phyloP scores from a whole-genome alignment of 805 yeast species.

The Ogataea philodendri region DNA sequence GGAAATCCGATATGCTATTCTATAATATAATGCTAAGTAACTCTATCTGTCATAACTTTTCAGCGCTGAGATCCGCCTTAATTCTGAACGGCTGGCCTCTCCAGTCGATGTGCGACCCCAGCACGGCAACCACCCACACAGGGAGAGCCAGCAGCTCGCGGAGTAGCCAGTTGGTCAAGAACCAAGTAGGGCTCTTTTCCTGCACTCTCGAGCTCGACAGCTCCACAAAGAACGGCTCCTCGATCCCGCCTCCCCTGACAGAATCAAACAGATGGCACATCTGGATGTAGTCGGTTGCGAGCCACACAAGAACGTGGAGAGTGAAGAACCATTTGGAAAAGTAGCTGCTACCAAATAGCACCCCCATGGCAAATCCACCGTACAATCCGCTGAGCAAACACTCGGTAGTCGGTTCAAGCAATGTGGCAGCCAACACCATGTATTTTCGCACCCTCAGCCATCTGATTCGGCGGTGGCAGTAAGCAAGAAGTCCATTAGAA shows the following conservation, averaged over 20 bases:
- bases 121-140: conserved; percentile 77
- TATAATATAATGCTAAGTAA: conserved; percentile 2
- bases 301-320: conserved; percentile 64
- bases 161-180: conserved; percentile 54
- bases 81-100: conserved; percentile 74
- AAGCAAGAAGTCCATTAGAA: conserved; percentile 46
- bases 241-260: conserved; percentile 7
- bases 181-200: conserved; percentile 25
- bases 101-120: conserved; percentile 76
- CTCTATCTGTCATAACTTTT: conserved; percentile 43
- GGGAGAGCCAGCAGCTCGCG: conserved; percentile 79
- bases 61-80: conserved; percentile 73
- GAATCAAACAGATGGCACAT: conserved; percentile 42
- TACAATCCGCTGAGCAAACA: conserved; percentile 61
- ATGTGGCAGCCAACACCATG: conserved; percentile 82
- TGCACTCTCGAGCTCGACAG: conserved; percentile 49
- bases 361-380: conserved; percentile 60
- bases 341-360: conserved; percentile 35
- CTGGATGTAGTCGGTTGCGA: conserved; percentile 59
- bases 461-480: conserved; percentile 65
- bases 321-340: conserved; percentile 41
- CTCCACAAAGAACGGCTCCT: conserved; percentile 11
- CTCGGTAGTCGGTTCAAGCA: conserved; percentile 86
- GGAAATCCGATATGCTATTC: too few relatives aligned
- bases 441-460: conserved; percentile 87